A percentile compares a stretch with the other conserved stretches of the same genome.
Evolutionary conservation across 768 basidiomycete genomes (phyloP).

Genomic region (Leccinellum luteum): DNA sequence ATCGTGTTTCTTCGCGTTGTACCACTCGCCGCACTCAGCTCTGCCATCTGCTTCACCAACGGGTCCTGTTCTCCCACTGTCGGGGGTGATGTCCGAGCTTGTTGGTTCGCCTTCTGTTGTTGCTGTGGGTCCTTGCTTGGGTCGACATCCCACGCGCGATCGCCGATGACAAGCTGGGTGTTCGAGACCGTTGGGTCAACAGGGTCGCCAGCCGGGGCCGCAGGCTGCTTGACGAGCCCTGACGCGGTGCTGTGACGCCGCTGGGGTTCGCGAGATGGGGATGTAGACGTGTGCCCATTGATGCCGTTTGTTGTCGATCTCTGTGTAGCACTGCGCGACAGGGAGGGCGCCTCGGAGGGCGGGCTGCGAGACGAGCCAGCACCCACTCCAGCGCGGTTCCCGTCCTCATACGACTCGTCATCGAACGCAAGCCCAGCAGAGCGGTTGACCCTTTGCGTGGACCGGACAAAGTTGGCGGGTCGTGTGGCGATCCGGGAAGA

Average conservation of each 20-base stretch:
- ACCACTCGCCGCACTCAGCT: constrained; percentile 35
- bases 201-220: constrained; percentile 46
- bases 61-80: constrained; percentile 52
- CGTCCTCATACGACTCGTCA: constrained; percentile 52
- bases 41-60: constrained; percentile 62
- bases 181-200: constrained; percentile 64
- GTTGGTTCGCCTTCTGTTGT: constrained; percentile 24
- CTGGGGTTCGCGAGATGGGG: constrained; percentile 23
- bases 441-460: constrained; percentile 35
- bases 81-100: constrained; percentile 26
- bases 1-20: constrained; percentile 20
- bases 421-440: constrained; percentile 31
- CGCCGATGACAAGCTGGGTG: constrained; percentile 60
- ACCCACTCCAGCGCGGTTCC: constrained; percentile 61
- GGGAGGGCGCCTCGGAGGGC: constrained; percentile 29
- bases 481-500: constrained; percentile 56
- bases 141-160: constrained; percentile 65
- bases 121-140: constrained; percentile 62
- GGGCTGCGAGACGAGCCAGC: constrained; percentile 40
- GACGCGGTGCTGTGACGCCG: constrained; percentile 28
- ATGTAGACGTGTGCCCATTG: constrained; percentile 30
- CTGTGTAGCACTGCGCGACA: constrained; percentile 32
- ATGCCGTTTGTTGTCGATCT: constrained; percentile 28
- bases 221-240: constrained; percentile 15
- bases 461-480: constrained; percentile 51